Base-by-base conservation (phyloP, 805 yeast genomes). In the Barnettozyma sucrosica region DNA sequence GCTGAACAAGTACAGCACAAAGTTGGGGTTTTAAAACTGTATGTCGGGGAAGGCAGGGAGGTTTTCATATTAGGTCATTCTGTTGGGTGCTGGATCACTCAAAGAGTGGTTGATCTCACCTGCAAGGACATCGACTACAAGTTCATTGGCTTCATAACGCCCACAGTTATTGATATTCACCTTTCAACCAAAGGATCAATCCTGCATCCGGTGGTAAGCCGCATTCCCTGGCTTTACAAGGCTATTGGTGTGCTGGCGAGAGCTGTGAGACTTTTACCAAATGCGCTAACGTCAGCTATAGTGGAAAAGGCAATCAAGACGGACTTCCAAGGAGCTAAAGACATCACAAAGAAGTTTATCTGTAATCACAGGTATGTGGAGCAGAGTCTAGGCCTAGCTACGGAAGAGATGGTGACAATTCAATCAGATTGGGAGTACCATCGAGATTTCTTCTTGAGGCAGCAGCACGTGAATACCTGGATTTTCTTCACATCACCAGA, bases 61-160 rank as follows among this genome's bases (percentile, higher is more conserved):
- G 60, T 83, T 7, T 65, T 67, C 44, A 66, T 83, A 20, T 62
- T 82, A 54, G 83, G 88, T 19, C 95, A 85, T 60, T 84, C 92
- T 0, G 77, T 85, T 13, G 95, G 95, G 2, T 71, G 81, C 6
- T 85, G 76, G 69, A 67, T 85, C 39, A 61, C 70, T 3, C 89
- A 85, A 60, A 62, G 84, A 40, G 68, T 79, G 2, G 67, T 77
- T 1, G 56, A 64, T 21, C 47, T 54, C 26, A 46, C 58, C 2
- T 26, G 46, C 0, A 34, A 58, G 11, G 49, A 53, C 2, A 54
- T 60, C 5, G 51, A 64, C 5, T 64, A 79, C 28, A 63, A 60
- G 44, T 71, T 78, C 47, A 69, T 76, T 19, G 88, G 89, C 0
- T 66, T 85, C 44, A 67, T 85, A 18, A 83, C 86, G 46, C 95